Conservation (phyloP, 768 basidiomycete species). For the Porpolomopsis calyptriformis region DNA sequence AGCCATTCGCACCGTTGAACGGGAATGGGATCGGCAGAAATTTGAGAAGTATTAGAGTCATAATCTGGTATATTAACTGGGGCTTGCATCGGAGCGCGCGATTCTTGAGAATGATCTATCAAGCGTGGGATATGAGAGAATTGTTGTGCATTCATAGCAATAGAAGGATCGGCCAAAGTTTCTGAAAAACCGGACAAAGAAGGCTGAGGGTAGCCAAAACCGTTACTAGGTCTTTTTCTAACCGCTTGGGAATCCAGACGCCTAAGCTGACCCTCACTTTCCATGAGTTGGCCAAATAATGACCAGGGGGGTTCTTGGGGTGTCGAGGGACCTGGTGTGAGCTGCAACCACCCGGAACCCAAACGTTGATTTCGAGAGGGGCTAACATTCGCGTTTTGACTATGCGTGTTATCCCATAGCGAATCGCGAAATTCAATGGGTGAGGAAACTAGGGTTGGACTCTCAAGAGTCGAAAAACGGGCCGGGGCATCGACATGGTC, state of each 20-base stretch:
- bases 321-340: constrained; percentile 5
- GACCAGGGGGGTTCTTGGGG: constrained; percentile 42
- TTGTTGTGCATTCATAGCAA: constrained; percentile 8
- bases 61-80: constrained; percentile 16
- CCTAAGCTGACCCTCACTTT: constrained; percentile 43
- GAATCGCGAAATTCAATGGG: no score
- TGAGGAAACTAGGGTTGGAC: no score
- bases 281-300: constrained; percentile 62
- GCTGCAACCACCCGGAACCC: constrained; percentile 10
- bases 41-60: constrained; percentile 10
- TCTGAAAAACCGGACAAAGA: constrained; percentile 1
- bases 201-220: neutral
- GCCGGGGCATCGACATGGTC: no score
- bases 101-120: neutral
- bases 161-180: constrained; percentile 10
- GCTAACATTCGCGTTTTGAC: no score
- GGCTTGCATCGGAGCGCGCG: constrained; percentile 3
- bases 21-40: constrained; percentile 1
- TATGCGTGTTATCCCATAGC: no score
- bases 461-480: no score
- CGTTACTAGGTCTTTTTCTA: constrained; percentile 7
- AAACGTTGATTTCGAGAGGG: constrained; percentile 9
- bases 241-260: constrained; percentile 9
- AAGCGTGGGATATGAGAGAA: constrained; percentile 1
- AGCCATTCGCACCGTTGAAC: no score